Percentiles rank a stretch among this genome's conserved stretches.
phyloP scores from a whole-genome alignment of 352 stramenopile species.

The Thraustochytrium sp. region DNA sequence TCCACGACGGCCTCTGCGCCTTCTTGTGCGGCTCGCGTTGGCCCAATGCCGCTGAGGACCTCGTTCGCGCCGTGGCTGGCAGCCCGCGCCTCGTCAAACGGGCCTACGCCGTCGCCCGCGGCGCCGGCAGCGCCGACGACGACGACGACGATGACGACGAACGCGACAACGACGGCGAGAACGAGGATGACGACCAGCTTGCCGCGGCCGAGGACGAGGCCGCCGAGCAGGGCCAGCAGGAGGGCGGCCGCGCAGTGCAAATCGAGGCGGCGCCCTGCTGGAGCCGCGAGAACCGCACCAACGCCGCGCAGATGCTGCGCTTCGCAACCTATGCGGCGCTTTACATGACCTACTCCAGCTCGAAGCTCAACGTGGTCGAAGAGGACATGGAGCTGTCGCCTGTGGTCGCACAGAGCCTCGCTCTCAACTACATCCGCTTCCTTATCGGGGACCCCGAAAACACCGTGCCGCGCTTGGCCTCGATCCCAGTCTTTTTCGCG shows the following conservation, averaged over 20 bases:
- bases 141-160: background rate
- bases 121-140: too few relatives aligned
- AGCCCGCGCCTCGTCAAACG: background rate
- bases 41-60: background rate
- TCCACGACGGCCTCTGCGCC: background rate
- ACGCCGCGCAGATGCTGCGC: background rate
- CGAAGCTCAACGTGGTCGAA: background rate
- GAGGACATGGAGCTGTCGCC: background rate
- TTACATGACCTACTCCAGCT: background rate
- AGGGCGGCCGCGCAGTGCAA: too few relatives aligned
- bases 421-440: background rate
- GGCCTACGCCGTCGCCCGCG: background rate
- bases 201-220: background rate
- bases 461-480: background rate
- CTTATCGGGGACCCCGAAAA: background rate
- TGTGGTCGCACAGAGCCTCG: background rate
- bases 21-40: background rate
- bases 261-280: background rate
- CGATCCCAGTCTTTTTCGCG: background rate
- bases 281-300: background rate
- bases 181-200: background rate
- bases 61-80: background rate
- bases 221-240: too few relatives aligned
- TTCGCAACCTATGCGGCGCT: background rate
- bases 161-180: background rate